Base-by-base conservation (phyloP, 768 basidiomycete species). In the Lepiota brunneoincarnata region DNA sequence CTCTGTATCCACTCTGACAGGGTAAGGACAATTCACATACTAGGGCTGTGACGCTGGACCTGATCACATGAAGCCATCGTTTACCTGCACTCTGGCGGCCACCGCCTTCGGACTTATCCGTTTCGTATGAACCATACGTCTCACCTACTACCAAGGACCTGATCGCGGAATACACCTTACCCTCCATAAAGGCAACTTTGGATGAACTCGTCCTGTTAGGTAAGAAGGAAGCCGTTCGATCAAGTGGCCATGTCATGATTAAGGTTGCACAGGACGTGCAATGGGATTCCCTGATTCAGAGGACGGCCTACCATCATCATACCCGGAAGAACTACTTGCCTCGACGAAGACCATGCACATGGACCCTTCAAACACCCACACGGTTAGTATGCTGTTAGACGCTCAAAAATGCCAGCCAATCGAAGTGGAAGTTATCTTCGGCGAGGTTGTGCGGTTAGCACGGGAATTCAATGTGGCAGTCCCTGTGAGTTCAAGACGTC, bases 401-500 rank as follows among this genome's bases (percentile, higher is more conserved):
- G 70, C 71, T 18, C 71, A 79, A 60, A 75, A 70, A 44, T 78
- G 76, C 2, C 72, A 71, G 49, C 83, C 86, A 36, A 78, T 86
- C 55, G 86, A 88, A 67, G 78, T 87, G 1, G 86, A 87, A 63
- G 82, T 78, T 11, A 82, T 87, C 38, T 55, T 87, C 3, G 86
- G 87, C 0, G 78, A 84, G 55, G 77, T 85, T 2, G 79, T 85
- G 18, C 66, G 80, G 39, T 69, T 82, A 69, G 84, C 78, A 0
- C 72, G 67, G 59, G 68, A 72, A 44, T 61, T 64, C 20, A 68
- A 70, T 7, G 73, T 84, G 3, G 64, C 72, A 11, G 64, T 82
- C 34, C 83, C 83, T 26, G 83, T 84, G 60, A 68, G 79, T 66
- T 17, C n/a, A n/a, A n/a, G n/a, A 49, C 37, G 40, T n/a, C n/a